phyloP scores from a whole-genome alignment of 2,329 filamentous ascomycete genomes.

The Cladophialophora carrionii region DNA sequence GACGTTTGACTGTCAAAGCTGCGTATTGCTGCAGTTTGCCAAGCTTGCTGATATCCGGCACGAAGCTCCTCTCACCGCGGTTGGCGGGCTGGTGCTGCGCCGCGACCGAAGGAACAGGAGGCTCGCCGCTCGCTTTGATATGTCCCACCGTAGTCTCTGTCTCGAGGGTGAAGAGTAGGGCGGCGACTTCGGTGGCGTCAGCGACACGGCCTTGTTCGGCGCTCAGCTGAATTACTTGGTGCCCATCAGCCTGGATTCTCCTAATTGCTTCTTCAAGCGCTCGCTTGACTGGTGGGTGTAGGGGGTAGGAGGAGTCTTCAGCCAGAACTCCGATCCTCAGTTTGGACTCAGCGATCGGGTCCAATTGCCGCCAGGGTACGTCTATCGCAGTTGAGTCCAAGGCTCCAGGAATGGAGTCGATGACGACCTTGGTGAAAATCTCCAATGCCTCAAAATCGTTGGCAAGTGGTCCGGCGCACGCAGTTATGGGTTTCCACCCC shows the following conservation, averaged over 20 bases:
- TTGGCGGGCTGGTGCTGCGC: slow-evolving; percentile 15
- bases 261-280: slow-evolving; percentile 41
- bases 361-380: slow-evolving; percentile 39
- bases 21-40: slow-evolving; percentile 48
- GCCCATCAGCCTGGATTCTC: slow-evolving; percentile 61
- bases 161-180: slow-evolving; percentile 38
- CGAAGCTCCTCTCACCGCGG: slow-evolving; percentile 30
- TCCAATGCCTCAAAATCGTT: slow-evolving; percentile 39
- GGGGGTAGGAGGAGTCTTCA: slow-evolving; percentile 53
- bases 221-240: slow-evolving; percentile 45
- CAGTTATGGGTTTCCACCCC: slow-evolving; percentile 33
- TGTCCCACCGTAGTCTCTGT: slow-evolving; percentile 24
- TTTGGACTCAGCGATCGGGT: slow-evolving; percentile 15
- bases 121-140: slow-evolving; percentile 39
- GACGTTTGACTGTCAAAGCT: slow-evolving; percentile 48
- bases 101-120: slow-evolving; percentile 36
- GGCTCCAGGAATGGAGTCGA: slow-evolving; percentile 35
- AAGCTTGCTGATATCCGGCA: slow-evolving; percentile 42
- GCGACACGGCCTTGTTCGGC: slow-evolving; percentile 24
- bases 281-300: slow-evolving; percentile 61
- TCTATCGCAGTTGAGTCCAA: slow-evolving; percentile 38
- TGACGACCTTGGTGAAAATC: slow-evolving; percentile 37
- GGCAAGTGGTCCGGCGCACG: slow-evolving; percentile 35
- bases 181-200: slow-evolving; percentile 37
- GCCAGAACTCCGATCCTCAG: slow-evolving; percentile 56